Evolutionary conservation across 768 basidiomycete species (phyloP).

Genomic region (Pleurotus citrinopileatus): DNA sequence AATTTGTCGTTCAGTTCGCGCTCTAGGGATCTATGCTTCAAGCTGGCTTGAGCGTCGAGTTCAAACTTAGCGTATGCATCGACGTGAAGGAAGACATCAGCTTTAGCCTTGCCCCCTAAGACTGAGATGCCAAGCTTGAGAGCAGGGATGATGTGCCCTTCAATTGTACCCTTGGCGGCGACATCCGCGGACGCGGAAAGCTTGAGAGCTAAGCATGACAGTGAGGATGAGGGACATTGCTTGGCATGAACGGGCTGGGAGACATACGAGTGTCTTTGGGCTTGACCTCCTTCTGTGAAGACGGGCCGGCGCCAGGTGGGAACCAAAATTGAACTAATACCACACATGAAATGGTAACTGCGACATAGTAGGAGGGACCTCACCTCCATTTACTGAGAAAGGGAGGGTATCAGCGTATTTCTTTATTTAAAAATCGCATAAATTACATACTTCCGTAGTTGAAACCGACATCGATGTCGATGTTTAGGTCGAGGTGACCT

Average conservation of each 20-base stretch:
- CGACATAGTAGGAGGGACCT: too few relatives aligned
- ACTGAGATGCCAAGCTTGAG: slow-evolving; percentile 25
- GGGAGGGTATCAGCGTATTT: too few relatives aligned
- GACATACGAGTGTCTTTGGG: slow-evolving; percentile 6
- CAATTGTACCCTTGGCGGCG: slow-evolving; percentile 21
- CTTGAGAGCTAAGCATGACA: slow-evolving; percentile 14
- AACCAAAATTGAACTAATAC: slow-evolving; percentile 8
- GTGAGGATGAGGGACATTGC: neutral
- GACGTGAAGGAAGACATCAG: slow-evolving; percentile 17
- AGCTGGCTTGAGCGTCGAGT: slow-evolving; percentile 13
- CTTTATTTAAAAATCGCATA: too few relatives aligned
- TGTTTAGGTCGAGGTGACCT: neutral
- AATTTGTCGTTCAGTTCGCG: neutral
- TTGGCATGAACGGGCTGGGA: neutral
- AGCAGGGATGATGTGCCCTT: slow-evolving; percentile 29
- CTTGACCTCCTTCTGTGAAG: neutral
- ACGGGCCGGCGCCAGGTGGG: neutral
- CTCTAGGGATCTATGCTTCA: neutral
- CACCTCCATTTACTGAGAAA: too few relatives aligned
- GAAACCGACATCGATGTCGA: slow-evolving; percentile 5
- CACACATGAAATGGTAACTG: neutral
- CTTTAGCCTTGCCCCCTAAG: slow-evolving; percentile 15
- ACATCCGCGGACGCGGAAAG: slow-evolving; percentile 24
- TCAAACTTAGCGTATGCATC: slow-evolving; percentile 24
- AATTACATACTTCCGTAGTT: neutral